Conservation (phyloP, 441 rosid species). For the Syzygium syzygioides region DNA sequence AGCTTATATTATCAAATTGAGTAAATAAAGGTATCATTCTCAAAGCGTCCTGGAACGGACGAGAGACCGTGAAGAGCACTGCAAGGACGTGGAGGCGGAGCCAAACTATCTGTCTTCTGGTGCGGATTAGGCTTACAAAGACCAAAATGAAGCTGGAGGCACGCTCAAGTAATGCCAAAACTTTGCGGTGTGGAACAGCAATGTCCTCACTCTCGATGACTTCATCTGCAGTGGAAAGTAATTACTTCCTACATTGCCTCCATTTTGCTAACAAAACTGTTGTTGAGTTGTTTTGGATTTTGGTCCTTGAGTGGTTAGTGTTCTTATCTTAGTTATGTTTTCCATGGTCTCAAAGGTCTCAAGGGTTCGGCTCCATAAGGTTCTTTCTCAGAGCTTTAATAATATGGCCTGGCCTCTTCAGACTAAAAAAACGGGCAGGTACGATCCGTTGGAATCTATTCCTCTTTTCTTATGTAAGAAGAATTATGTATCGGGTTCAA, state of each 20-base stretch:
- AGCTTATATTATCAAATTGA: too few species aligned
- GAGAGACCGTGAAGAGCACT: too few species aligned
- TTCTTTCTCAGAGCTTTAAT: conserved; percentile 22
- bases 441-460: neutral
- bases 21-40: too few species aligned
- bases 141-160: too few species aligned
- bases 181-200: neutral
- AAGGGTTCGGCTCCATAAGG: conserved; percentile 52
- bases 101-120: too few species aligned
- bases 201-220: too few species aligned
- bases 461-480: neutral
- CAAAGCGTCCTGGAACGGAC: too few species aligned
- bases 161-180: neutral
- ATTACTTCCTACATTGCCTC: too few species aligned
- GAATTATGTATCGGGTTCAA: neutral
- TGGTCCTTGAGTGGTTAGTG: neutral
- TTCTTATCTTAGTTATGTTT: neutral
- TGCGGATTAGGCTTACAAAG: too few species aligned
- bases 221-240: too few species aligned
- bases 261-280: too few species aligned
- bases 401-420: conserved; percentile 2
- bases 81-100: too few species aligned
- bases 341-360: neutral
- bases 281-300: neutral
- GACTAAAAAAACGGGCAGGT: neutral